Conservation (phyloP, 2,329 filamentous ascomycete genomes). For the Neurospora sp. region DNA sequence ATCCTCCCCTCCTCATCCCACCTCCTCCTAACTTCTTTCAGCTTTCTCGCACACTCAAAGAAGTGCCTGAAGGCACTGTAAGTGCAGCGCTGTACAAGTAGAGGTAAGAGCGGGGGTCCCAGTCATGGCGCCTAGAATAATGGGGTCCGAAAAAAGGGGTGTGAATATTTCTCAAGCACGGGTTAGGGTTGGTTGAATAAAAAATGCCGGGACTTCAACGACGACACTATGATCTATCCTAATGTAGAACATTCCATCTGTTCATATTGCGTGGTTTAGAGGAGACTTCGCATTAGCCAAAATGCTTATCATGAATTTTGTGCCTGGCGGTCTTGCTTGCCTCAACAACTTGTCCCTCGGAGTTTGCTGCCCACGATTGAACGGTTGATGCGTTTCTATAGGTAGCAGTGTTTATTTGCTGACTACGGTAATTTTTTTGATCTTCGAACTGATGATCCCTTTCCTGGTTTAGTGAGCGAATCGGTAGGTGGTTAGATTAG, state of each 20-base stretch:
- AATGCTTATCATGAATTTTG: background rate
- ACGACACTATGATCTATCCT: background rate
- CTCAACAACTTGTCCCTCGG: background rate
- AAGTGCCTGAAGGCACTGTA: background rate
- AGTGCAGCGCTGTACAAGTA: background rate
- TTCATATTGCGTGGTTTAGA: background rate
- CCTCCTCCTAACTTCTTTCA: conserved; percentile 32
- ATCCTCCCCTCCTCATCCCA: conserved; percentile 33
- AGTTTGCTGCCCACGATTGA: background rate
- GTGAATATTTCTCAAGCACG: background rate
- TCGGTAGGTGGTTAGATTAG: too few relatives aligned
- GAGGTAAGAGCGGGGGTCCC: background rate
- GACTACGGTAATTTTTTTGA: too few relatives aligned
- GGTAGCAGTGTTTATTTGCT: too few relatives aligned
- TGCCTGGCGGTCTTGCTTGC: background rate
- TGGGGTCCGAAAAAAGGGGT: background rate
- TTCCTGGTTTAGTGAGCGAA: too few relatives aligned
- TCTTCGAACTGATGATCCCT: too few relatives aligned
- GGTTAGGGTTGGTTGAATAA: background rate
- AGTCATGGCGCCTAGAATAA: background rate
- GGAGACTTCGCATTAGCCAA: background rate
- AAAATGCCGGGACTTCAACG: background rate
- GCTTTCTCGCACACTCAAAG: conserved; percentile 24
- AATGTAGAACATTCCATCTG: background rate
- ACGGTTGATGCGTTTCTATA: background rate